A percentile compares a stretch with the other conserved stretches of the same genome.
These are phyloP conservation scores for Artemisia annua DNA, from an alignment of 129 eudicot genomes.

Conservation along the genomic window DNA sequence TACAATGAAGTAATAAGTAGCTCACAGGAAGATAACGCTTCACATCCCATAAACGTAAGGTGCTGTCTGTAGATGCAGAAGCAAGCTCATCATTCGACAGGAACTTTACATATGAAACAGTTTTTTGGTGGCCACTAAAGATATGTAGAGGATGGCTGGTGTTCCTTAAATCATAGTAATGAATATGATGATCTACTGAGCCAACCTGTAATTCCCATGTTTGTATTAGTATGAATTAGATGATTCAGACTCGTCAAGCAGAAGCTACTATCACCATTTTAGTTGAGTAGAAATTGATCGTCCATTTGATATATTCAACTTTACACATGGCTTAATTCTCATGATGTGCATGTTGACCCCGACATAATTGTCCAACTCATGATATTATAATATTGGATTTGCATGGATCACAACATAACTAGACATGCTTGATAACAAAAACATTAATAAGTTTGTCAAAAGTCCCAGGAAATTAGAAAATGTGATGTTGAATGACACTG, in stretches of 20 bases:
- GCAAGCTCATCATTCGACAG: slow-evolving; percentile 56
- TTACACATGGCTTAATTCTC: no score
- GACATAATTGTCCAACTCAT: no score
- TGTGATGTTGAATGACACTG: no score
- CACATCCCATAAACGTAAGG: slow-evolving; percentile 65
- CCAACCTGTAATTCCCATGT: slow-evolving; percentile 51
- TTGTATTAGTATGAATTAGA: not conserved
- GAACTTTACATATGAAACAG: slow-evolving; percentile 66
- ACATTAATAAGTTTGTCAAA: not conserved
- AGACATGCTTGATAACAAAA: slow-evolving; percentile 8
- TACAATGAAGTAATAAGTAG: slow-evolving; percentile 14
- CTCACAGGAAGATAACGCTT: slow-evolving; percentile 51
- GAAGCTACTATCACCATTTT: no score
- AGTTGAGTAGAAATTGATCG: no score
- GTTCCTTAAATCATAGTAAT: slow-evolving; percentile 66
- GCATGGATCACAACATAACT: not conserved
- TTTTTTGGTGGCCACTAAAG: slow-evolving; percentile 63
- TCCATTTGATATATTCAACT: no score
- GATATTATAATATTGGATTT: not conserved
- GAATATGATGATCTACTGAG: slow-evolving; percentile 68
- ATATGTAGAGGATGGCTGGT: slow-evolving; percentile 55
- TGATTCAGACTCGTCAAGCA: not conserved
- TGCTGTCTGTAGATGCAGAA: slow-evolving; percentile 67
- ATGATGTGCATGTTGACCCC: no score
- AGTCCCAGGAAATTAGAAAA: slow-evolving; percentile 4